Evolutionary conservation across 768 basidiomycete species (phyloP).

Genomic region (Cyclocybe aegerita): DNA sequence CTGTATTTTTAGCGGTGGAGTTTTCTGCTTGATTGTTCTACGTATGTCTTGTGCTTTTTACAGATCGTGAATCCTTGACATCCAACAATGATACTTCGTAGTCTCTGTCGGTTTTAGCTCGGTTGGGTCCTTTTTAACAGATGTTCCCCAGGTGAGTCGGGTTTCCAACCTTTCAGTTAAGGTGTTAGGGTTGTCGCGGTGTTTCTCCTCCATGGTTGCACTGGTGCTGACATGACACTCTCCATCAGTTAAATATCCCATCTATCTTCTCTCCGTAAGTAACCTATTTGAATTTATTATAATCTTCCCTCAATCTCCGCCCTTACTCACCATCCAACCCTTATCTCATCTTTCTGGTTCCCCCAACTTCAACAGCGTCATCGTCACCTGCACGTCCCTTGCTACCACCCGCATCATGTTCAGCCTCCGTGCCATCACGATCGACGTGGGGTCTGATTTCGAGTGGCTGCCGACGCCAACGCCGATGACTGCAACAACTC

Average conservation of each 20-base stretch:
- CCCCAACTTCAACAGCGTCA: conserved; percentile 13
- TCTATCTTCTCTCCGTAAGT: conserved; percentile 35
- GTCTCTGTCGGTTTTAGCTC: conserved; percentile 31
- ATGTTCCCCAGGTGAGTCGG: conserved; percentile 25
- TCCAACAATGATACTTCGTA: conserved; percentile 4
- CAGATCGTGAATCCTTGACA: neutral
- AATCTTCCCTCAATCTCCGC: no score
- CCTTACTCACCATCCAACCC: neutral
- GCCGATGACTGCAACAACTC: no score
- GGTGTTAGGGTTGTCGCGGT: no score
- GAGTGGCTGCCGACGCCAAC: conserved; percentile 1
- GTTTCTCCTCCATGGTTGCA: no score
- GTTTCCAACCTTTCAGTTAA: neutral
- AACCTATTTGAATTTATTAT: neutral
- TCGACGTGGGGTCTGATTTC: conserved; percentile 3
- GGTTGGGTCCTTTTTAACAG: conserved; percentile 30
- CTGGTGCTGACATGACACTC: neutral
- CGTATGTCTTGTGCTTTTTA: conserved; percentile 13
- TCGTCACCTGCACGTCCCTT: conserved; percentile 27
- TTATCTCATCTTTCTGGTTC: neutral
- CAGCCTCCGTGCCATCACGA: conserved; percentile 19
- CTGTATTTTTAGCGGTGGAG: conserved; percentile 30
- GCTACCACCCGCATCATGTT: conserved; percentile 29
- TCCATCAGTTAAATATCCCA: conserved; percentile 33
- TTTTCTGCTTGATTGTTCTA: conserved; percentile 41